Conservation (phyloP, 1,139 yeast genomes). For the Keqinozyma sinolaborantium region DNA sequence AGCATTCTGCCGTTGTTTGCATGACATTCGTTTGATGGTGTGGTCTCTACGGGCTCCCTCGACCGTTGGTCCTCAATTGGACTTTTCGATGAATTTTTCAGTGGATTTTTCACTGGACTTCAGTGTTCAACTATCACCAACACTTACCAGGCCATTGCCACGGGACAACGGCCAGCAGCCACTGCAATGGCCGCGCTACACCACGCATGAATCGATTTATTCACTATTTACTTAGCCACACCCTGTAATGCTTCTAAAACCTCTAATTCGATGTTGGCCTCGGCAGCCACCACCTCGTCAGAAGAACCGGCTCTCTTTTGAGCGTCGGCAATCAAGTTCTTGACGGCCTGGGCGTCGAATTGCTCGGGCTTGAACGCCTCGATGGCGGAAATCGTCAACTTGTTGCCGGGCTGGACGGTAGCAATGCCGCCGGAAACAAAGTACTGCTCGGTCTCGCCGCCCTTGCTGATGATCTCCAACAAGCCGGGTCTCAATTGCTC, state of each 20-base stretch:
- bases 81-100: too few species aligned
- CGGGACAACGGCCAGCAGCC: too few species aligned
- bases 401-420: slow-evolving; percentile 92
- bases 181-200: slow-evolving; percentile 1
- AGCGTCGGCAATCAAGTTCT: slow-evolving; percentile 85
- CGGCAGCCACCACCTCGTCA: slow-evolving; percentile 87
- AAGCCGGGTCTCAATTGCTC: slow-evolving; percentile 98
- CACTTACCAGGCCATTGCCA: too few species aligned
- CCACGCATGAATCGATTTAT: slow-evolving; percentile 1
- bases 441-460: slow-evolving; percentile 74
- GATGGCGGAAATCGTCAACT: slow-evolving; percentile 86
- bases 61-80: too few species aligned
- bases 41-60: too few species aligned
- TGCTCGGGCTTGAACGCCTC: slow-evolving; percentile 94
- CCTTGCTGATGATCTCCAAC: slow-evolving; percentile 81
- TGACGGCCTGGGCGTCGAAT: slow-evolving; percentile 79
- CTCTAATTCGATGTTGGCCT: slow-evolving; percentile 93
- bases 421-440: slow-evolving; percentile 97
- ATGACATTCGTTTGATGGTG: too few species aligned
- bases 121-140: too few species aligned
- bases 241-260: slow-evolving; percentile 92
- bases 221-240: slow-evolving; percentile 65
- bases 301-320: slow-evolving; percentile 85
- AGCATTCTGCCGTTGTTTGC: too few species aligned
- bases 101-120: too few species aligned